Evolutionary conservation across 2,329 filamentous ascomycete genomes (phyloP).

Genomic region (Phaeoacremonium minimum): DNA sequence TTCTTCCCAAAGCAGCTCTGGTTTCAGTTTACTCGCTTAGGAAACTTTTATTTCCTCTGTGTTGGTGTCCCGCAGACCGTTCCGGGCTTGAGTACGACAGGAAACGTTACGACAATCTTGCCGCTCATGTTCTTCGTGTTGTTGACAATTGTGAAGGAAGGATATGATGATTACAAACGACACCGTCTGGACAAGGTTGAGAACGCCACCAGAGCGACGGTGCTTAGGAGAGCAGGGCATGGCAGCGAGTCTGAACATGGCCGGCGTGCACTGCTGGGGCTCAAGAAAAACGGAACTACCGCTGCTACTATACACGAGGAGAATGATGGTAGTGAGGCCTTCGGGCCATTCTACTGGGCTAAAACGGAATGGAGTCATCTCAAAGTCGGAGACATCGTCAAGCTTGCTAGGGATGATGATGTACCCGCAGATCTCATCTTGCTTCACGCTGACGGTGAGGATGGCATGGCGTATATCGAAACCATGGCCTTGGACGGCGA

Average conservation of each 20-base stretch:
- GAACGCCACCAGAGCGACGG: constrained; percentile 53
- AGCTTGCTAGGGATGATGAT: constrained; percentile 63
- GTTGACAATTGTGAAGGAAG: constrained; percentile 80
- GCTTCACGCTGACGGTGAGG: constrained; percentile 71
- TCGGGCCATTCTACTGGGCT: constrained; percentile 44
- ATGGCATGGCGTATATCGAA: constrained; percentile 77
- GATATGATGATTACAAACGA: constrained; percentile 78
- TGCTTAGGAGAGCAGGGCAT: constrained; percentile 44
- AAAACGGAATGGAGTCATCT: constrained; percentile 38
- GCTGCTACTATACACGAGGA: not conserved
- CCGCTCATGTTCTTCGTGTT: constrained; percentile 72
- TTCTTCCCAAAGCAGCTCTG: constrained; percentile 82
- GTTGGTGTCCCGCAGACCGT: constrained; percentile 82
- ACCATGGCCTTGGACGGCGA: constrained; percentile 83
- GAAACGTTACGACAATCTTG: constrained; percentile 69
- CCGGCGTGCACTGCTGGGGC: not conserved
- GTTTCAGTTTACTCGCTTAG: constrained; percentile 80
- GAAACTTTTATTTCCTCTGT: constrained; percentile 84
- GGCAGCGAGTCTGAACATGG: constrained; percentile 50
- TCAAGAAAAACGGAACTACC: not conserved
- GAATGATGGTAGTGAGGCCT: not conserved
- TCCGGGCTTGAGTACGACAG: constrained; percentile 71
- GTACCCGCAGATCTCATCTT: constrained; percentile 81
- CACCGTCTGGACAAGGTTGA: constrained; percentile 79
- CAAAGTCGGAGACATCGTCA: constrained; percentile 44